Conservation (phyloP, 768 basidiomycete genomes). For the Calvatia gigantea region DNA sequence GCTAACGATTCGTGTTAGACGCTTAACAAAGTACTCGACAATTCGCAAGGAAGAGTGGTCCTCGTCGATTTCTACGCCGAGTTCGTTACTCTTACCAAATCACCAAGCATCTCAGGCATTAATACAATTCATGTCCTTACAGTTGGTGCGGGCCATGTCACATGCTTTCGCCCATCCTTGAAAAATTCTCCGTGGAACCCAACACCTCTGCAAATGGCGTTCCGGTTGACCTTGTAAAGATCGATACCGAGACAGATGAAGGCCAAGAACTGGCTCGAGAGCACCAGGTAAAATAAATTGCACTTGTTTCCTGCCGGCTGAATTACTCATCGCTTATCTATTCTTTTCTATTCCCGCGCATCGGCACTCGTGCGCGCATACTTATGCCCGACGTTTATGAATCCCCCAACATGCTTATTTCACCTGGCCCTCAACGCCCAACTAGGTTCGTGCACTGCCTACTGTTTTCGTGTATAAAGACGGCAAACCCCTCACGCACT, state of each 20-base stretch:
- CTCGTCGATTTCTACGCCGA: conserved; percentile 82
- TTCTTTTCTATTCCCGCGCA: not conserved
- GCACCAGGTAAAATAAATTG: conserved; percentile 46
- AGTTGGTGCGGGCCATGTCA: conserved; percentile 85
- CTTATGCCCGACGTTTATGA: not conserved
- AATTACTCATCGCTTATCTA: not conserved
- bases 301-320: not conserved
- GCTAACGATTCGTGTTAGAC: too few species aligned
- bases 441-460: conserved; percentile 74
- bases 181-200: conserved; percentile 49
- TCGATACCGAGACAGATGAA: conserved; percentile 58
- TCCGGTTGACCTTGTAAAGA: conserved; percentile 67
- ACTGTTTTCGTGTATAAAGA: conserved; percentile 77
- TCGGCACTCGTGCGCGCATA: too few species aligned
- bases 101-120: not conserved
- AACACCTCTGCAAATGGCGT: conserved; percentile 47
- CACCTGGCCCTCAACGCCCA: too few species aligned
- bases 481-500: conserved; percentile 54
- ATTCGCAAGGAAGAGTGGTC: conserved; percentile 47
- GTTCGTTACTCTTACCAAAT: conserved; percentile 33
- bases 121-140: conserved; percentile 4
- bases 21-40: conserved; percentile 30
- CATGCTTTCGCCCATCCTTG: conserved; percentile 64
- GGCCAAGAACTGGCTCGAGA: conserved; percentile 47
- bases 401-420: too few species aligned